phyloP scores from a whole-genome alignment of 1,139 yeast genomes.

The Wickerhamiella pararugosa region DNA sequence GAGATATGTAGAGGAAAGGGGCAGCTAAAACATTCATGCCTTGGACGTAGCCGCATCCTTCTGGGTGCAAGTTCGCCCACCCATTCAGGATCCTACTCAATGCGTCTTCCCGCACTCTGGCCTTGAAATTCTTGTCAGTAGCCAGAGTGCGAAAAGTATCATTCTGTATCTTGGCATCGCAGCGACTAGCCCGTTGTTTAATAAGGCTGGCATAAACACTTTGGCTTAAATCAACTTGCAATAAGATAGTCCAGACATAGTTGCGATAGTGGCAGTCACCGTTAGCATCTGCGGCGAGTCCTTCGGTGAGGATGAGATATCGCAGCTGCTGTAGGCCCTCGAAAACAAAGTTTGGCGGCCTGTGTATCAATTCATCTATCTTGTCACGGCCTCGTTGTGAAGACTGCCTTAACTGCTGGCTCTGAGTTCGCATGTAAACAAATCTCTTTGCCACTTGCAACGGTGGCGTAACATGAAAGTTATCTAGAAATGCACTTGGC shows the following conservation, averaged over 20 bases:
- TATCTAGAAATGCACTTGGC: no score
- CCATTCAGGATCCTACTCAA: slow-evolving; percentile 57
- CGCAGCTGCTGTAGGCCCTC: slow-evolving; percentile 67
- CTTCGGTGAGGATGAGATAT: slow-evolving; percentile 65
- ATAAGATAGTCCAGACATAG: slow-evolving; percentile 70
- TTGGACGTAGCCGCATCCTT: slow-evolving; percentile 49
- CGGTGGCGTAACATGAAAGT: no score
- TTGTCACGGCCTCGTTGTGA: slow-evolving; percentile 27
- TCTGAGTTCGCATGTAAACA: no score
- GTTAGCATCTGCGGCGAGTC: slow-evolving; percentile 37
- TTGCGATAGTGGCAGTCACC: slow-evolving; percentile 50
- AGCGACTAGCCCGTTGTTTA: slow-evolving; percentile 38
- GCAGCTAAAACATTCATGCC: slow-evolving; percentile 85
- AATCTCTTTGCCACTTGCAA: no score
- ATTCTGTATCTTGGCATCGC: slow-evolving; percentile 60
- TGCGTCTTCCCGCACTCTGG: slow-evolving; percentile 51
- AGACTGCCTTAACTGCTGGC: no score
- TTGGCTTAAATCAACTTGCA: slow-evolving; percentile 47
- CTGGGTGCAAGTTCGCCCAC: slow-evolving; percentile 28
- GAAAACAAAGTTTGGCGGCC: slow-evolving; percentile 47
- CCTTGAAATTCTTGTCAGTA: slow-evolving; percentile 53
- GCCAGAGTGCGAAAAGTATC: slow-evolving; percentile 80
- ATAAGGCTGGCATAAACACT: slow-evolving; percentile 43
- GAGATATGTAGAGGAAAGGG: slow-evolving; percentile 63
- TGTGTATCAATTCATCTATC: slow-evolving; percentile 47